Conservation (phyloP, 2,329 filamentous ascomycete species). For the Aspergillus brasiliensis region DNA sequence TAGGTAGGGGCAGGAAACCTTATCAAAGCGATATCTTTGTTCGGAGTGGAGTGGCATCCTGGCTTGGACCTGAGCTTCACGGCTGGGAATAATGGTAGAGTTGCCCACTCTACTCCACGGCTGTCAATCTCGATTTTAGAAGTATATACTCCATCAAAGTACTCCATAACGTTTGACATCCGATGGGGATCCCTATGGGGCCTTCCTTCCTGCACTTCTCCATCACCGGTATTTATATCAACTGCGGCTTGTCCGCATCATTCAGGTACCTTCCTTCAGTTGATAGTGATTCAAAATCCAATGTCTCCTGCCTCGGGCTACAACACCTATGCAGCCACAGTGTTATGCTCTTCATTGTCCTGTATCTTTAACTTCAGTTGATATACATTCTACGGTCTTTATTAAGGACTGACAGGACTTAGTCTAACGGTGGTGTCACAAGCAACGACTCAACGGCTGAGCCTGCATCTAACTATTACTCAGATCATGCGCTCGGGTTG, state of each 20-base stretch:
- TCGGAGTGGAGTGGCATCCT: constrained; percentile 21
- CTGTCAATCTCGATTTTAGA: constrained; percentile 13
- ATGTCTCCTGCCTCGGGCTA: not conserved
- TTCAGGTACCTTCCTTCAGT: not conserved
- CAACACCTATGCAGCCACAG: not conserved
- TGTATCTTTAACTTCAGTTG: not conserved
- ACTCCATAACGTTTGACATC: not conserved
- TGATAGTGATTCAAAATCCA: too few species aligned
- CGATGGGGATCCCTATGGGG: constrained; percentile 8
- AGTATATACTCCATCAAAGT: constrained; percentile 8
- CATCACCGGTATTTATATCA: not conserved
- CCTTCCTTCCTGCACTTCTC: not conserved
- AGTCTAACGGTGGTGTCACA: not conserved
- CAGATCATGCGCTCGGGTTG: not conserved
- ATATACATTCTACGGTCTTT: not conserved
- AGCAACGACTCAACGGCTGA: constrained; percentile 5
- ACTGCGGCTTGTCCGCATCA: not conserved
- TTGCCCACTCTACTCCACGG: constrained; percentile 26
- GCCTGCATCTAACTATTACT: constrained; percentile 3
- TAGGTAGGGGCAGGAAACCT: constrained; percentile 25
- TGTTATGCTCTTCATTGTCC: not conserved
- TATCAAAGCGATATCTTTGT: constrained; percentile 26
- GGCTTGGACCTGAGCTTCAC: constrained; percentile 18
- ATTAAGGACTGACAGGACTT: not conserved
- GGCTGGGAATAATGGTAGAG: constrained; percentile 20